phyloP scores from a whole-genome alignment of 2,329 filamentous ascomycete genomes.

The Alternaria arborescens region DNA sequence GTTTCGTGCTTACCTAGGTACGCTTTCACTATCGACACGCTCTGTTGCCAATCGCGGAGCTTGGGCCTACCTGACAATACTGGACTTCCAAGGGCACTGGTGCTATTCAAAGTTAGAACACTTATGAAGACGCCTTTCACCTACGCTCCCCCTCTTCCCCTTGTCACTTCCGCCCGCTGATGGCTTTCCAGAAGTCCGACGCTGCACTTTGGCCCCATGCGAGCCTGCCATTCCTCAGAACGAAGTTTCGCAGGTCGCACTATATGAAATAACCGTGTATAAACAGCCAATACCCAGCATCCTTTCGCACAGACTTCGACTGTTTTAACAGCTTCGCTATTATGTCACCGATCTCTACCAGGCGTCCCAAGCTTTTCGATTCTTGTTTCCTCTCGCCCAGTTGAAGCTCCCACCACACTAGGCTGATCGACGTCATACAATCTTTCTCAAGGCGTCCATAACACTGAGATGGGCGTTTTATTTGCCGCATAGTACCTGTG shows the following conservation, averaged over 20 bases:
- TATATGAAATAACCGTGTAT: neutral
- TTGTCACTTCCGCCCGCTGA: neutral
- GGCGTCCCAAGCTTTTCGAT: neutral
- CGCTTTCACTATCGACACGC: neutral
- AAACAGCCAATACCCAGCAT: neutral
- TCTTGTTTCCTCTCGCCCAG: neutral
- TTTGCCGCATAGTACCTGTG: constrained; percentile 11
- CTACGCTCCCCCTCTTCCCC: neutral
- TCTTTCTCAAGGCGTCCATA: neutral
- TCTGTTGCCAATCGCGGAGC: neutral
- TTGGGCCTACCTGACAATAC: neutral
- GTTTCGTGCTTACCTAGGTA: neutral
- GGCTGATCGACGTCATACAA: neutral
- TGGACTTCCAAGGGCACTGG: neutral
- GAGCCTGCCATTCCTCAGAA: neutral
- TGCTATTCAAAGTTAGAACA: neutral
- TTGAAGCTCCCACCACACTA: neutral
- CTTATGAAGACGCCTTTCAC: neutral
- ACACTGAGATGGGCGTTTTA: neutral
- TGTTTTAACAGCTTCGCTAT: neutral
- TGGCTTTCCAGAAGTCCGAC: neutral
- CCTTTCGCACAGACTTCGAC: neutral
- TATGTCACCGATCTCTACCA: neutral
- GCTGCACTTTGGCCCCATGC: neutral
- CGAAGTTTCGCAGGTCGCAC: neutral